These are phyloP conservation scores for Pichia cactophila DNA, from an alignment of 1,139 yeast genomes.

Conservation along the genomic window DNA sequence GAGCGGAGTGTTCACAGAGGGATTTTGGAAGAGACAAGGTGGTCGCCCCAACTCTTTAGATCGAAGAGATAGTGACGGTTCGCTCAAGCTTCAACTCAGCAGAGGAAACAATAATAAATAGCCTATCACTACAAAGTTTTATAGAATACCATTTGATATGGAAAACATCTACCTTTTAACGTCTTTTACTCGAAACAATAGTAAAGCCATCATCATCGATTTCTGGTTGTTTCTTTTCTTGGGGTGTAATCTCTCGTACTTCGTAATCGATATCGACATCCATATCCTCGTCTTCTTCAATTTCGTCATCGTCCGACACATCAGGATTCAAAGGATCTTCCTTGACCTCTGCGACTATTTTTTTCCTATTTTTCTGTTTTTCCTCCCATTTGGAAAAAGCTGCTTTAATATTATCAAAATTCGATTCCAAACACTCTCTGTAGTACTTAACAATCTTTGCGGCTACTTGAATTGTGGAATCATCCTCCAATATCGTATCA, in stretches of 20 bases:
- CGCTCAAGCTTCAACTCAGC: slow-evolving; percentile 10
- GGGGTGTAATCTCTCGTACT: slow-evolving; percentile 9
- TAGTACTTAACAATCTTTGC: slow-evolving; percentile 58
- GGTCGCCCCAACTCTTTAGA: slow-evolving; percentile 11
- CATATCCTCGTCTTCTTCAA: slow-evolving; percentile 30
- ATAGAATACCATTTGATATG: background rate
- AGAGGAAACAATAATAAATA: background rate
- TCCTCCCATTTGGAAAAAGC: slow-evolving; percentile 53
- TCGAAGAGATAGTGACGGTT: slow-evolving; percentile 14
- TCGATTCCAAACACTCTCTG: slow-evolving; percentile 48
- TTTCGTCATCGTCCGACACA: slow-evolving; percentile 33
- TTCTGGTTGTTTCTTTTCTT: slow-evolving; percentile 43
- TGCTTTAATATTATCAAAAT: slow-evolving; percentile 49
- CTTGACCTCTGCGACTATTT: slow-evolving; percentile 31
- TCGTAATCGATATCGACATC: slow-evolving; percentile 28
- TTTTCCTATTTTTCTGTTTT: slow-evolving; percentile 36
- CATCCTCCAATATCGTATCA: slow-evolving; percentile 82
- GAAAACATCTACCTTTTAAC: slow-evolving; percentile 13
- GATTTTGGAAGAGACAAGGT: slow-evolving; percentile 18
- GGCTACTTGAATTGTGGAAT: slow-evolving; percentile 72
- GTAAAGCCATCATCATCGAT: slow-evolving; percentile 94
- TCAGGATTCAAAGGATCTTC: slow-evolving; percentile 59
- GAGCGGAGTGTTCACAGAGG: slow-evolving; percentile 14
- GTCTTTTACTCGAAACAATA: slow-evolving; percentile 60
- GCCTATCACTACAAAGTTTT: background rate